These are phyloP conservation scores for Syzygium jambos DNA, from an alignment of 345 rosid genomes.

Conservation along the genomic window DNA sequence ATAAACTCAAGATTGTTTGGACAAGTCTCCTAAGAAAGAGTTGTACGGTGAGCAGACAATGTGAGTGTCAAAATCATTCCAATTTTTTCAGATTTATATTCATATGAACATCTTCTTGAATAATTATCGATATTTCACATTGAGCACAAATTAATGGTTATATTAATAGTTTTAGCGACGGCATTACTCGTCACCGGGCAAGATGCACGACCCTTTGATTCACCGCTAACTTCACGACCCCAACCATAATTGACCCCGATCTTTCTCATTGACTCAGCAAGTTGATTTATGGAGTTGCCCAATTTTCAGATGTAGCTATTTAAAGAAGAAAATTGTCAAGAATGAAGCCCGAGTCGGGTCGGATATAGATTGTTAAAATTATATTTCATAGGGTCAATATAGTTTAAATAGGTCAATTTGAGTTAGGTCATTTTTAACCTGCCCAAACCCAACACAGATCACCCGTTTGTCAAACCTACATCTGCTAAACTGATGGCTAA, in stretches of 20 bases:
- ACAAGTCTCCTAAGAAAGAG: not conserved
- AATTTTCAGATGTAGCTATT: not conserved
- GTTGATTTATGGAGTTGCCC: not conserved
- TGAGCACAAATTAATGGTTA: not conserved
- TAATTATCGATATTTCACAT: not conserved
- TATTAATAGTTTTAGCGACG: not conserved
- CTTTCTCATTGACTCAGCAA: not conserved
- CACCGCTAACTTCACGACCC: not conserved
- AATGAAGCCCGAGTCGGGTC: not conserved
- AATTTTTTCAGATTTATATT: not conserved
- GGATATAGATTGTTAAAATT: not conserved
- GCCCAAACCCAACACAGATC: not conserved
- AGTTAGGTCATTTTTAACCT: not conserved
- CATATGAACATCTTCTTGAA: not conserved
- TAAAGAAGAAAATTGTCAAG: not conserved
- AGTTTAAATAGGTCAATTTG: not conserved
- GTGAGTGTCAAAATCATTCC: not conserved
- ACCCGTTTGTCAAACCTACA: not conserved
- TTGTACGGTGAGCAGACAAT: not conserved
- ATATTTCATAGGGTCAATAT: not conserved
- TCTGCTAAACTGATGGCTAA: not conserved
- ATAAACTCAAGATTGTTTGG: too few species aligned
- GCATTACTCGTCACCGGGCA: not conserved
- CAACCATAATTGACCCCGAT: not conserved
- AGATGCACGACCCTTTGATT: not conserved